These are phyloP conservation scores for Nakaseomyces kungkrabaensis DNA, from an alignment of 1,139 yeast genomes.

Conservation along the genomic window DNA sequence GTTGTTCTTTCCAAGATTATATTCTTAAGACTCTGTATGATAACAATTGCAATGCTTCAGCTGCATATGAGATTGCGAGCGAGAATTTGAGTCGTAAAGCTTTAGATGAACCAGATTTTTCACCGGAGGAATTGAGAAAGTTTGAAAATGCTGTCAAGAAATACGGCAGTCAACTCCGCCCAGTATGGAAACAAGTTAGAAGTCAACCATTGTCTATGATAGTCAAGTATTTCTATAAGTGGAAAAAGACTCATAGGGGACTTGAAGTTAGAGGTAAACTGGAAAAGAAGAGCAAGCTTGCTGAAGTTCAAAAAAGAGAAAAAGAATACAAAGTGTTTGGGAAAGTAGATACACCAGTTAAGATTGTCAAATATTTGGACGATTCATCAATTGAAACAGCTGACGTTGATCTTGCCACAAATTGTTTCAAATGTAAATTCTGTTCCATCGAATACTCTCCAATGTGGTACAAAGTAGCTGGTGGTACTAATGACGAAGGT, in stretches of 20 bases:
- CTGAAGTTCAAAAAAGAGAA: constrained; percentile 5
- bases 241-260: constrained; percentile 83
- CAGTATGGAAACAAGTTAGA: constrained; percentile 57
- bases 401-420: constrained; percentile 13
- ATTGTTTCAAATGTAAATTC: constrained; percentile 27
- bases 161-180: constrained; percentile 73
- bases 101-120: constrained; percentile 68
- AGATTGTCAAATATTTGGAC: constrained; percentile 27
- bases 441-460: constrained; percentile 28
- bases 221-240: constrained; percentile 75
- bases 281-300: constrained; percentile 55
- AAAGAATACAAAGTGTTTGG: constrained; percentile 6
- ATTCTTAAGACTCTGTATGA: constrained; percentile 47
- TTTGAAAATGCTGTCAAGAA: constrained; percentile 71
- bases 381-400: constrained; percentile 34
- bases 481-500: constrained; percentile 56
- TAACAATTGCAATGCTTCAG: constrained; percentile 39
- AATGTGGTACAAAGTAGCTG: constrained; percentile 36
- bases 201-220: constrained; percentile 67
- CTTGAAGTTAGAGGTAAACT: constrained; percentile 59
- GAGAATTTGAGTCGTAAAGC: constrained; percentile 43
- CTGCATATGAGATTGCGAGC: constrained; percentile 35
- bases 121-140: constrained; percentile 47
- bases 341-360: constrained; percentile 10
- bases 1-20: constrained; percentile 77